A percentile compares a stretch with the other conserved stretches of the same genome.
These are phyloP conservation scores for Candida labiduridarum DNA, from an alignment of 1,139 yeast species.

Conservation along the genomic window DNA sequence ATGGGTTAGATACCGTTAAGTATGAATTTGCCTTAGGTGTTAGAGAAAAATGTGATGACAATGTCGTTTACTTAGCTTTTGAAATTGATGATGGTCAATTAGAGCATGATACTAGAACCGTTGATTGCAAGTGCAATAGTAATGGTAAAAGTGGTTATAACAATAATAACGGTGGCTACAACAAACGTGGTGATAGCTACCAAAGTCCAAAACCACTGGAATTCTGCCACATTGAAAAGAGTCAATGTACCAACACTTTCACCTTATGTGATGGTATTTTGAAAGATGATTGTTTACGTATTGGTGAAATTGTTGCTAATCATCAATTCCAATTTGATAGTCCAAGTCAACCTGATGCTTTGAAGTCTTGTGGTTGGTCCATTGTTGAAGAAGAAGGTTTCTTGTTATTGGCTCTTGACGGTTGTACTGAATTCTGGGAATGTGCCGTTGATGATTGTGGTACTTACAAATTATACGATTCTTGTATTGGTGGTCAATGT, in stretches of 20 bases:
- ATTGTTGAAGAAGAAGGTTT: constrained; percentile 21
- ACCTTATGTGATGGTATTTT: constrained; percentile 51
- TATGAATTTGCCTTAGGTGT: constrained; percentile 12
- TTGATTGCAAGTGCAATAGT: constrained; percentile 1
- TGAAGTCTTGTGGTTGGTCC: constrained; percentile 19
- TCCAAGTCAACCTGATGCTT: constrained; percentile 22
- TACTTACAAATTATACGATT: constrained; percentile 12
- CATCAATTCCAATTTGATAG: constrained; percentile 50
- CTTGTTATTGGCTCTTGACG: constrained; percentile 17
- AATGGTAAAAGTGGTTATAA: too few species aligned
- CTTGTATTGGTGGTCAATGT: constrained; percentile 21
- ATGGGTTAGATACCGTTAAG: constrained; percentile 6
- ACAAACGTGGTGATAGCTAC: neutral
- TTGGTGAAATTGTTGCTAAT: constrained; percentile 48
- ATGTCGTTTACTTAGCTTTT: constrained; percentile 6
- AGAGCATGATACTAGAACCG: constrained; percentile 3
- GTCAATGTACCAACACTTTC: constrained; percentile 24
- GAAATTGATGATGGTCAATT: constrained; percentile 13
- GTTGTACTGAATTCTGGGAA: constrained; percentile 26
- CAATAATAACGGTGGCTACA: neutral
- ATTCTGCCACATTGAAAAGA: neutral
- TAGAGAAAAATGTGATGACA: constrained; percentile 8
- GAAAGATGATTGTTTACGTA: constrained; percentile 35
- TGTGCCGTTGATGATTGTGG: constrained; percentile 42
- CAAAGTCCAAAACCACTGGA: neutral